These are phyloP conservation scores for Fraxinus pennsylvanica DNA, from an alignment of 257 asterid genomes.

Conservation along the genomic window DNA sequence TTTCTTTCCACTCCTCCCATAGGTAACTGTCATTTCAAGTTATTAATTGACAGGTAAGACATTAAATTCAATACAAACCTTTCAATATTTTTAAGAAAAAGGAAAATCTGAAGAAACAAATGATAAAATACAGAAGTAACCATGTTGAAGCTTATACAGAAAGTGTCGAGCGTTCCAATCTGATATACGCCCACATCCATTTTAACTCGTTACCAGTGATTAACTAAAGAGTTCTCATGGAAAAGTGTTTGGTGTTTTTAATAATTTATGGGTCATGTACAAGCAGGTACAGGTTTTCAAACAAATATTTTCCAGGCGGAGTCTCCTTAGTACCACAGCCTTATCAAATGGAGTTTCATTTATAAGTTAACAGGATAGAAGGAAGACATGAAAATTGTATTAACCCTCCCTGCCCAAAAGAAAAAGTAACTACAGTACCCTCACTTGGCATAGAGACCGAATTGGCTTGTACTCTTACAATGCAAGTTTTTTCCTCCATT, in stretches of 20 bases:
- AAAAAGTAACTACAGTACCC: not conserved
- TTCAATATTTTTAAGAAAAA: slow-evolving; percentile 20
- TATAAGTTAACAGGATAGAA: slow-evolving; percentile 7
- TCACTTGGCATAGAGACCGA: not conserved
- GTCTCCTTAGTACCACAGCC: not conserved
- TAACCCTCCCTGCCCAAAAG: slow-evolving; percentile 12
- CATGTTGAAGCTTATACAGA: not conserved
- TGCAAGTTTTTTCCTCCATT: slow-evolving; percentile 5
- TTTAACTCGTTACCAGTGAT: slow-evolving; percentile 18
- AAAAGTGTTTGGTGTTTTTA: not conserved
- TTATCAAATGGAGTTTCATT: not conserved
- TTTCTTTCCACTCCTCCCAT: slow-evolving; percentile 96
- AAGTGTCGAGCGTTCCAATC: not conserved
- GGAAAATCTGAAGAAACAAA: not conserved
- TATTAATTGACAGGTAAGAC: slow-evolving; percentile 20
- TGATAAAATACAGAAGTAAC: not conserved
- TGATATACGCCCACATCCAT: not conserved
- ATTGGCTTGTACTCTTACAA: slow-evolving; percentile 6
- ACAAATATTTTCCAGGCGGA: not conserved
- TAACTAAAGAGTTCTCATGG: not conserved
- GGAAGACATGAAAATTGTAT: not conserved
- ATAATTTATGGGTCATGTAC: not conserved
- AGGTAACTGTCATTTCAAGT: slow-evolving; percentile 65
- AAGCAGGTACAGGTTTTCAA: not conserved
- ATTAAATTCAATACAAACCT: slow-evolving; percentile 16